Conservation (phyloP, 2,329 filamentous ascomycete species). For the Penicillium psychrosexuale region DNA sequence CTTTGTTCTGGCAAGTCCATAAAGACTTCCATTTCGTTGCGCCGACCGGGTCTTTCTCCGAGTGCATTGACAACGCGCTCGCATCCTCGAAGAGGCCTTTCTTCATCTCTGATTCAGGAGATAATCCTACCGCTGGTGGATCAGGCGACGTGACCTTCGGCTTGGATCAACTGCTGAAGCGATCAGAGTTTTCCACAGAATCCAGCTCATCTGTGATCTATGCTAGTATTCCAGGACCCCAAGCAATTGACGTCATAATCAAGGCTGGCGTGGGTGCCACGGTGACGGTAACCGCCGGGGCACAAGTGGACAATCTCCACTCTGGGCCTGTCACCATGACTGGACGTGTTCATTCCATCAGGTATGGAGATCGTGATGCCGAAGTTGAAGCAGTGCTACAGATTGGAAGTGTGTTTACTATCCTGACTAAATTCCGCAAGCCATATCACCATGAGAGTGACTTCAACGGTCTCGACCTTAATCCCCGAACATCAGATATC, state of each 20-base stretch:
- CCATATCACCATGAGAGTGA: conserved; percentile 55
- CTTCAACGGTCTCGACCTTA: conserved; percentile 50
- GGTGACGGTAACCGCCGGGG: conserved; percentile 53
- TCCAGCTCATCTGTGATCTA: conserved; percentile 50
- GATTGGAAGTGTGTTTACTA: conserved; percentile 51
- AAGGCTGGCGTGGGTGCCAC: conserved; percentile 47
- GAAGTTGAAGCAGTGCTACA: conserved; percentile 50
- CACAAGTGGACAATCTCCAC: conserved; percentile 50
- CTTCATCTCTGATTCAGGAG: conserved; percentile 56
- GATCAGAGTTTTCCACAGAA: conserved; percentile 44
- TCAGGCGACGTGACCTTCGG: conserved; percentile 56
- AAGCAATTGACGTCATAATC: conserved; percentile 44
- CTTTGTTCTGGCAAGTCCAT: conserved; percentile 49
- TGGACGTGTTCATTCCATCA: conserved; percentile 51
- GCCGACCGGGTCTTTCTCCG: conserved; percentile 47
- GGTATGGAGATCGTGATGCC: conserved; percentile 51
- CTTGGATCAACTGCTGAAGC: conserved; percentile 45
- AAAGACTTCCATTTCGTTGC: conserved; percentile 53
- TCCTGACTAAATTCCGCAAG: conserved; percentile 53
- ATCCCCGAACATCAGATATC: conserved; percentile 48
- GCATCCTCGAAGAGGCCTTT: conserved; percentile 44
- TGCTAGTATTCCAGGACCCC: conserved; percentile 51
- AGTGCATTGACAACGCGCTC: conserved; percentile 50
- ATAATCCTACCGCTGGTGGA: conserved; percentile 56
- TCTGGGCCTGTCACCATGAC: conserved; percentile 52